These are phyloP conservation scores for Curvularia sp. DNA, from an alignment of 2,329 filamentous ascomycete species.

Conservation along the genomic window DNA sequence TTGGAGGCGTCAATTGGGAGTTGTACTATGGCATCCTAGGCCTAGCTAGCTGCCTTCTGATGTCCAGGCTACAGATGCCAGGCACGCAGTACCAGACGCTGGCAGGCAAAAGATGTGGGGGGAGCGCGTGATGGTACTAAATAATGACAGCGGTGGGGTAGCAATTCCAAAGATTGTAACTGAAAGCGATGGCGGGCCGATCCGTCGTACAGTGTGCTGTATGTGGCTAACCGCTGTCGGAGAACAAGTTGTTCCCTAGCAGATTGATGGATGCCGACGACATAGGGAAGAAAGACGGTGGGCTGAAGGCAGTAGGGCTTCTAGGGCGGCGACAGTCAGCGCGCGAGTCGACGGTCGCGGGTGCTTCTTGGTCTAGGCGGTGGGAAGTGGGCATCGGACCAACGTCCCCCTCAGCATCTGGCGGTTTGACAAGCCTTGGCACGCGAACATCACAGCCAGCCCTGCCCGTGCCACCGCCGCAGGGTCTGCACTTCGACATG, in stretches of 20 bases:
- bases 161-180: slow-evolving; percentile 28
- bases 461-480: slow-evolving; percentile 11
- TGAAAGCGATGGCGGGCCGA: slow-evolving; percentile 37
- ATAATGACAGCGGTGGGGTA: slow-evolving; percentile 38
- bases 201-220: slow-evolving; percentile 20
- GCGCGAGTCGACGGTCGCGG: slow-evolving; percentile 45
- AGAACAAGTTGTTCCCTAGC: slow-evolving; percentile 48
- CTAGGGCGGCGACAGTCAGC: slow-evolving; percentile 39
- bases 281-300: slow-evolving; percentile 42
- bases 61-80: slow-evolving; percentile 17
- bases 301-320: slow-evolving; percentile 24
- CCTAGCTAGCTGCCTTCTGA: slow-evolving; percentile 15
- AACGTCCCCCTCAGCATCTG: slow-evolving; percentile 24
- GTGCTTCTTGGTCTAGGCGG: slow-evolving; percentile 30
- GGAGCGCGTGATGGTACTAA: slow-evolving; percentile 31
- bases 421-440: slow-evolving; percentile 30
- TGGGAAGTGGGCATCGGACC: slow-evolving; percentile 23
- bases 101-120: slow-evolving; percentile 21
- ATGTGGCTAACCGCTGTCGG: slow-evolving; percentile 47
- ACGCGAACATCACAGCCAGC: slow-evolving; percentile 5
- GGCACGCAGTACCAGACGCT: slow-evolving; percentile 19
- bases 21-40: slow-evolving; percentile 33
- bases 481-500: not conserved
- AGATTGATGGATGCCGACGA: slow-evolving; percentile 44
- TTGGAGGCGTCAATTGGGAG: slow-evolving; percentile 23